Evolutionary conservation across 148 eudicot genomes (phyloP).

Genomic region (Arctostaphylos glauca): DNA sequence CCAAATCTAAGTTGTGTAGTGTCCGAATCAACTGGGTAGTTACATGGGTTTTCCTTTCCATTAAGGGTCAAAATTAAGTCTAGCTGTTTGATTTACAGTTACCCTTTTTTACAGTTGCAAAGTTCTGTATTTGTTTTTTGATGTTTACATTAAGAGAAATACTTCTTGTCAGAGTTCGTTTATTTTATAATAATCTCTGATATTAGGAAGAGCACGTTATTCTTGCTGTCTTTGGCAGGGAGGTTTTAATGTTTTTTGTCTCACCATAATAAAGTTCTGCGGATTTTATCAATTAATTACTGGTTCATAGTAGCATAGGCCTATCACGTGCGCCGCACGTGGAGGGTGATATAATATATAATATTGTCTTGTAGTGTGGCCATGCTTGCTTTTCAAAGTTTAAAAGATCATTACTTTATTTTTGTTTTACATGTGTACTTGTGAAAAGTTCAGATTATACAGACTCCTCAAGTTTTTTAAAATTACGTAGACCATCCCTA

Average conservation of each 20-base stretch:
- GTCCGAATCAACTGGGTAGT: too few species aligned
- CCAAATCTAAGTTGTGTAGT: neutral
- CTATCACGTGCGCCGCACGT: neutral
- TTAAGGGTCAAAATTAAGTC: too few species aligned
- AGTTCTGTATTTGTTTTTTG: too few species aligned
- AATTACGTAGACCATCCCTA: neutral
- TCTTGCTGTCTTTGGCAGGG: neutral
- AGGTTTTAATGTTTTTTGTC: neutral
- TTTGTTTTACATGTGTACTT: neutral
- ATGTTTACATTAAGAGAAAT: too few species aligned
- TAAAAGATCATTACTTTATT: neutral
- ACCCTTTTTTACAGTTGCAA: too few species aligned
- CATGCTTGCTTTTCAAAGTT: neutral
- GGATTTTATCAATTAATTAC: neutral
- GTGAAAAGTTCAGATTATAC: neutral
- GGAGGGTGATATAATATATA: neutral
- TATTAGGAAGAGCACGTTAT: neutral
- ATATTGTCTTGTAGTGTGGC: neutral
- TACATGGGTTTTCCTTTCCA: too few species aligned
- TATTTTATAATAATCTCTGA: neutral
- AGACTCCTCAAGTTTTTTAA: neutral
- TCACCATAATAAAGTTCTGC: neutral
- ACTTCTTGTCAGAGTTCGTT: neutral
- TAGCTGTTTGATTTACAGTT: too few species aligned
- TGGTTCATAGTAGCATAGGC: neutral